phyloP scores from a whole-genome alignment of 148 eudicot species.

The Rhododendron griersonianum region DNA sequence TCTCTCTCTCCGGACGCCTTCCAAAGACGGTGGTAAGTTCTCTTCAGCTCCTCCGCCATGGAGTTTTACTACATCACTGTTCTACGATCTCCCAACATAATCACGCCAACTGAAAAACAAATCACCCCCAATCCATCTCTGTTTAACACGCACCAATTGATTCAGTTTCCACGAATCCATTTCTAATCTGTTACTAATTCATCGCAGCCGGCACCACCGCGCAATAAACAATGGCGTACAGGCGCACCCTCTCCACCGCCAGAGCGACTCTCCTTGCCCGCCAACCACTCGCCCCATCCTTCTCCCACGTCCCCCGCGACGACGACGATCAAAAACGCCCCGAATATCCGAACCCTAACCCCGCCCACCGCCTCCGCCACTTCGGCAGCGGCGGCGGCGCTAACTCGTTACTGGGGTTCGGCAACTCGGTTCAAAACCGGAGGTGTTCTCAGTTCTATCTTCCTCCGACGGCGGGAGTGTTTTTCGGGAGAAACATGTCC shows the following conservation, averaged over 20 bases:
- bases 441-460: slow-evolving; percentile 16
- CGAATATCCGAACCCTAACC: slow-evolving; percentile 8
- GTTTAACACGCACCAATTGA: not conserved
- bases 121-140: no score
- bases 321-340: slow-evolving; percentile 26
- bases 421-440: slow-evolving; percentile 13
- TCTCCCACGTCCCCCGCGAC: slow-evolving; percentile 42
- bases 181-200: not conserved
- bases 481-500: slow-evolving; percentile 49
- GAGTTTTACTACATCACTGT: not conserved
- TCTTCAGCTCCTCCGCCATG: not conserved
- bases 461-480: slow-evolving; percentile 20
- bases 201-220: not conserved
- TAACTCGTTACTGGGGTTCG: slow-evolving; percentile 16
- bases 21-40: not conserved
- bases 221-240: slow-evolving; percentile 53
- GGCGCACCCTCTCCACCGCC: slow-evolving; percentile 49
- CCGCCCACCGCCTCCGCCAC: slow-evolving; percentile 22
- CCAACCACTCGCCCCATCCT: slow-evolving; percentile 37
- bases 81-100: not conserved
- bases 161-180: no score
- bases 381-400: slow-evolving; percentile 23
- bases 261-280: slow-evolving; percentile 53
- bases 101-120: not conserved
- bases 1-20: not conserved